phyloP scores from a whole-genome alignment of 805 yeast genomes.

The Debaryomyces maramus region DNA sequence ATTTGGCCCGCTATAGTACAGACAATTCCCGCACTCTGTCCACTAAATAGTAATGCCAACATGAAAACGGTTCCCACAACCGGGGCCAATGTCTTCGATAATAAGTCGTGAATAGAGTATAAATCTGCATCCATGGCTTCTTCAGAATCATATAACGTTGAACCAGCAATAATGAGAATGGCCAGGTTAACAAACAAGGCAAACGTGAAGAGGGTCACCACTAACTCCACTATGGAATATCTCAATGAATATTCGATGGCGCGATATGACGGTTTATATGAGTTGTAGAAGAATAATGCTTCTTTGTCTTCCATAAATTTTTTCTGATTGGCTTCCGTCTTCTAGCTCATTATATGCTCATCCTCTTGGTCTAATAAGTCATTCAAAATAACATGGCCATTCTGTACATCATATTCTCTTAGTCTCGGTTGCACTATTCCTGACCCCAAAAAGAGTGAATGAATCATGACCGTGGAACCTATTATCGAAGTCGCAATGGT shows the following conservation, averaged over 20 bases:
- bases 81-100: conserved; percentile 61
- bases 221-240: conserved; percentile 71
- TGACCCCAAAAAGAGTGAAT: conserved; percentile 48
- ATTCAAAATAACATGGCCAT: conserved; percentile 32
- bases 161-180: conserved; percentile 78
- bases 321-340: conserved; percentile 7
- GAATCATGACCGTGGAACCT: conserved; percentile 56
- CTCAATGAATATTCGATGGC: conserved; percentile 73
- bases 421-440: conserved; percentile 51
- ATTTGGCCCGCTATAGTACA: conserved; percentile 94
- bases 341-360: conserved; percentile 9
- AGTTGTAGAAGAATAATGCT: conserved; percentile 32
- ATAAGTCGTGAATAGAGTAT: conserved; percentile 68
- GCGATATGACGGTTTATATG: conserved; percentile 67
- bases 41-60: conserved; percentile 79
- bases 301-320: conserved; percentile 15
- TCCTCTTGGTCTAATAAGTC: conserved; percentile 13
- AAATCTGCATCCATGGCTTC: conserved; percentile 82
- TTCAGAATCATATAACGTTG: conserved; percentile 67
- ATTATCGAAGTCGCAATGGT: conserved; percentile 48
- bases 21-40: conserved; percentile 88
- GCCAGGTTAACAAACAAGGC: conserved; percentile 88
- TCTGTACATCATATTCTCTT: conserved; percentile 42
- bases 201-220: conserved; percentile 68
- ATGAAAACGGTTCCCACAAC: conserved; percentile 84